phyloP scores from a whole-genome alignment of 495 filamentous ascomycete species.

The Aspergillus cavernicola region DNA sequence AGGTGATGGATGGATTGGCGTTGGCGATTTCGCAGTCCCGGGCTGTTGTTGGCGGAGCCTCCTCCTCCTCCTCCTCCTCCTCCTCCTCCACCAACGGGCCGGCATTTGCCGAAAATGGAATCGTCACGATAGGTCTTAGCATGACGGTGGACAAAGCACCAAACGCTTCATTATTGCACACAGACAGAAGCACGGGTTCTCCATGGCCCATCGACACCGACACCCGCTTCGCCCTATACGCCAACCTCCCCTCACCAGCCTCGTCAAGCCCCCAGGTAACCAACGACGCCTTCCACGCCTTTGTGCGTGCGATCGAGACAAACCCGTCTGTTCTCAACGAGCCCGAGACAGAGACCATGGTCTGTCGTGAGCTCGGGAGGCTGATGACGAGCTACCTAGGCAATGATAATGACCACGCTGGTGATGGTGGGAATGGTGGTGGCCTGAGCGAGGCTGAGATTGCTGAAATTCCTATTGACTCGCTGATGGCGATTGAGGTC shows the following conservation, averaged over 20 bases:
- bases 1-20: neutral
- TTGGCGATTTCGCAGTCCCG: neutral
- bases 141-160: too few species aligned
- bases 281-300: neutral
- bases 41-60: too few species aligned
- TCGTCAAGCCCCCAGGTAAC: neutral
- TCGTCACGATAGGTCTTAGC: neutral
- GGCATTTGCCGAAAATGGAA: neutral
- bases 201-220: neutral
- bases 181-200: too few species aligned
- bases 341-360: neutral
- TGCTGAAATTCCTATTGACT: neutral
- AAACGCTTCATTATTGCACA: too few species aligned
- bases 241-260: neutral
- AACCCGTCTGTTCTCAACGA: neutral
- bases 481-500: conserved; percentile 3
- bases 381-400: too few species aligned
- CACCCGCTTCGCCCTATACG: neutral
- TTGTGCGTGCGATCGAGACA: neutral
- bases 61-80: neutral
- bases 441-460: neutral
- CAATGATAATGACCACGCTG: neutral
- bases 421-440: neutral
- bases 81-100: neutral
- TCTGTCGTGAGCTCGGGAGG: neutral